Conservation (phyloP, 768 basidiomycete genomes). For the Russula emetica region DNA sequence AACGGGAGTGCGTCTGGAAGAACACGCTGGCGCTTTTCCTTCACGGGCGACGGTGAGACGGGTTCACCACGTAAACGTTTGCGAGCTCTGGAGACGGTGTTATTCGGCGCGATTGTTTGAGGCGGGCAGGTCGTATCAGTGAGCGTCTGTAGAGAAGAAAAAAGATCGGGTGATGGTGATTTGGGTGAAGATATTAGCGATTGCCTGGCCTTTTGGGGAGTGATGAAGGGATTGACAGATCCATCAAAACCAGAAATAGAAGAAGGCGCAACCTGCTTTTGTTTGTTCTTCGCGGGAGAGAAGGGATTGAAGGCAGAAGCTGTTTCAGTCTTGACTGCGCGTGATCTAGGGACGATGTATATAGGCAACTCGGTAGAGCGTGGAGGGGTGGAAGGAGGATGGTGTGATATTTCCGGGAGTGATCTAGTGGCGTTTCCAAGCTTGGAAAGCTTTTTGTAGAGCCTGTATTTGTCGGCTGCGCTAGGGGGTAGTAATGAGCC, state of each 20-base stretch:
- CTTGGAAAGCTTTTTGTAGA: conserved; percentile 74
- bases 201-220: conserved; percentile 31
- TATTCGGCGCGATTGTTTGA: conserved; percentile 25
- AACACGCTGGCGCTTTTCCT: conserved; percentile 65
- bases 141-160: conserved; percentile 36
- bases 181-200: conserved; percentile 29
- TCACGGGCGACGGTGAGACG: conserved; percentile 77
- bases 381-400: conserved; percentile 37
- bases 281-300: conserved; percentile 67
- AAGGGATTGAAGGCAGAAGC: conserved; percentile 68
- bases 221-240: conserved; percentile 43
- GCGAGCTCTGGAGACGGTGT: conserved; percentile 61
- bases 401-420: conserved; percentile 37
- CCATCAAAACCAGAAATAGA: conserved; percentile 37
- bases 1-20: conserved; percentile 42
- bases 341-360: conserved; percentile 47
- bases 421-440: conserved; percentile 36
- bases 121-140: conserved; percentile 22
- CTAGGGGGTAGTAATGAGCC: conserved; percentile 26
- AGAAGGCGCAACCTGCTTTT: conserved; percentile 30
- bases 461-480: conserved; percentile 73
- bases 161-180: conserved; percentile 41
- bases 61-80: conserved; percentile 80
- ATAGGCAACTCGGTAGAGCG: conserved; percentile 34
- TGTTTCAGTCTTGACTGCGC: conserved; percentile 48